Evolutionary conservation across 23 red algal species (phyloP).

Genomic region (Gracilaria gracilis): DNA sequence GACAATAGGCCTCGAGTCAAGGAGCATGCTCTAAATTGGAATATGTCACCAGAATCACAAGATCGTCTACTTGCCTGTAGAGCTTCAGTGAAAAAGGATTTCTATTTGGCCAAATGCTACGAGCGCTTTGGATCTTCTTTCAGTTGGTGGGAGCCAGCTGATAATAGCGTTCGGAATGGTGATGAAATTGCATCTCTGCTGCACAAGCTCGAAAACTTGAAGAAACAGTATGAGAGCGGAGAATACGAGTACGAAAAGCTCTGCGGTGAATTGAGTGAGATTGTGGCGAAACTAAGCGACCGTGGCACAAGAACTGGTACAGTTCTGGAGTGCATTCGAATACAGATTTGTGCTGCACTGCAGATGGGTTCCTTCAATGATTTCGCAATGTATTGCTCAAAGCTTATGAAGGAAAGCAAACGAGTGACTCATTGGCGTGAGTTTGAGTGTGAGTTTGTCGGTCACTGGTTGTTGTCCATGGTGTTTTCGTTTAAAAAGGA

Average conservation of each 20-base stretch:
- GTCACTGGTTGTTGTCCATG: slow-evolving; percentile 18
- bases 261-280: not conserved
- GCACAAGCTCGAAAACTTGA: not conserved
- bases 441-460: slow-evolving; percentile 1
- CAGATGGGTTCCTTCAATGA: slow-evolving; percentile 32
- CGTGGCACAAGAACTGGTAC: slow-evolving; percentile 18
- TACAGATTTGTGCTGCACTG: slow-evolving; percentile 3
- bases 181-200: not conserved
- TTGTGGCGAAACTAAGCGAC: not conserved
- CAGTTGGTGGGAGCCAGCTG: slow-evolving; percentile 1
- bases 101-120: slow-evolving; percentile 1
- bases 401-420: not conserved
- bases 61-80: slow-evolving; percentile 4
- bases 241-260: slow-evolving; percentile 34
- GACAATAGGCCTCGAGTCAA: not conserved
- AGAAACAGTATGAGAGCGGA: slow-evolving; percentile 8
- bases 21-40: not conserved
- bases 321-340: slow-evolving; percentile 23
- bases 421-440: not conserved
- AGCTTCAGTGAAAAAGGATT: not conserved
- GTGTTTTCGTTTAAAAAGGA: not conserved
- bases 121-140: slow-evolving; percentile 21
- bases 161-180: not conserved
- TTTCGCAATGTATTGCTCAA: slow-evolving; percentile 25
- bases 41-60: not conserved